Conservation (phyloP, 495 filamentous ascomycete genomes). For the Barbatosphaeria neglecta region DNA sequence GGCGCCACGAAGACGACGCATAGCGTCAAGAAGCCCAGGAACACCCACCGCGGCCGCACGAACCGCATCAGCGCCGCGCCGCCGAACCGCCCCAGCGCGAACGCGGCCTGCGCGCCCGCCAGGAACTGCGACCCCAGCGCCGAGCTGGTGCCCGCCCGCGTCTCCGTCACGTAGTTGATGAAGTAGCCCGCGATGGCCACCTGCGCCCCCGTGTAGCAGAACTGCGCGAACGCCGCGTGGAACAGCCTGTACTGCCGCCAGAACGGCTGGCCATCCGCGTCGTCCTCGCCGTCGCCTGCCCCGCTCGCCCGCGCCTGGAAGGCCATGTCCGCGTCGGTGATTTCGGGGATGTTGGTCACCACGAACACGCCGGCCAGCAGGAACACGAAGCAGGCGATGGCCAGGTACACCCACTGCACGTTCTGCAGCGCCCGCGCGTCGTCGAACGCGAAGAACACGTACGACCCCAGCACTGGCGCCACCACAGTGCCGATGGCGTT, state of each 20-base stretch:
- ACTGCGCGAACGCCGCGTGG: slow-evolving; percentile 53
- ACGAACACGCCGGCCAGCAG: slow-evolving; percentile 53
- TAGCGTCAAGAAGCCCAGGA: slow-evolving; percentile 33
- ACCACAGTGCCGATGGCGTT: slow-evolving; percentile 53
- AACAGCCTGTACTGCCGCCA: slow-evolving; percentile 55
- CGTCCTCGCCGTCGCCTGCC: slow-evolving; percentile 28
- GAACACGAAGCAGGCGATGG: slow-evolving; percentile 58
- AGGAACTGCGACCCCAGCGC: slow-evolving; percentile 37
- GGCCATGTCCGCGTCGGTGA: slow-evolving; percentile 64
- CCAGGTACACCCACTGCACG: slow-evolving; percentile 69
- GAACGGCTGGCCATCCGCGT: slow-evolving; percentile 45
- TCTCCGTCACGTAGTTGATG: slow-evolving; percentile 28
- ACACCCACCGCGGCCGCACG: slow-evolving; percentile 40
- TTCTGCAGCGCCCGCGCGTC: slow-evolving; percentile 37
- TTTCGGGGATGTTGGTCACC: slow-evolving; percentile 53
- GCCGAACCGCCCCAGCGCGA: slow-evolving; percentile 54
- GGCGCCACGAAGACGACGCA: slow-evolving; percentile 50
- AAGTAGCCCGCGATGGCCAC: slow-evolving; percentile 45
- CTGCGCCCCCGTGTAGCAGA: slow-evolving; percentile 62
- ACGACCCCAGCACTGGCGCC: slow-evolving; percentile 54
- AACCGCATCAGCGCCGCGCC: slow-evolving; percentile 38
- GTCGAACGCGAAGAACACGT: slow-evolving; percentile 55
- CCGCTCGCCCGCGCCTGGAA: slow-evolving; percentile 31
- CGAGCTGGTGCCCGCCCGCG: slow-evolving; percentile 7
- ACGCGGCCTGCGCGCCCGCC: slow-evolving; percentile 55